These are phyloP conservation scores for Phytophthora tubulina DNA, from an alignment of 352 stramenopile species.

Conservation along the genomic window DNA sequence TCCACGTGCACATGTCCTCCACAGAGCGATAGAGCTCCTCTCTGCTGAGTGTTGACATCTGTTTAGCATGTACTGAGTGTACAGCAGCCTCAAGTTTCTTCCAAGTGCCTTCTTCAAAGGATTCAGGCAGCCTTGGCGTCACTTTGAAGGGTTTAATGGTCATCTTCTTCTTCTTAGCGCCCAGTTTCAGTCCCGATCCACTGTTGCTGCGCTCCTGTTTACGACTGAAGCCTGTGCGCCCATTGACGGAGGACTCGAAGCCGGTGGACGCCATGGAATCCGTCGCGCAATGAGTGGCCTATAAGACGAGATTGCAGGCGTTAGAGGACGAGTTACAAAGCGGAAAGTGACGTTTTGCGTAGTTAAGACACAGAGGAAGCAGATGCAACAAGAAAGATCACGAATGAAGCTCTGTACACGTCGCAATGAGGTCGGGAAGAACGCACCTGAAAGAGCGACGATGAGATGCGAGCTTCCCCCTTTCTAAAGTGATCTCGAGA, in stretches of 20 bases:
- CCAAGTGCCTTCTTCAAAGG: constrained; percentile 87
- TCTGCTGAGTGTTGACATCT: constrained; percentile 69
- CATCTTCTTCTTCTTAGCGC: constrained; percentile 80
- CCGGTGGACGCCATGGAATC: constrained; percentile 43
- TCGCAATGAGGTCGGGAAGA: neutral
- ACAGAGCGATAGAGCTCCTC: constrained; percentile 89
- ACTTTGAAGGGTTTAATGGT: constrained; percentile 89
- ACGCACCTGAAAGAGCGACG: constrained; percentile 10
- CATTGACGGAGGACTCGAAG: constrained; percentile 35
- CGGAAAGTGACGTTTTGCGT: neutral
- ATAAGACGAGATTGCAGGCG: constrained; percentile 2
- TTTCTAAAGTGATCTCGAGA: constrained; percentile 24
- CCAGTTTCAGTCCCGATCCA: constrained; percentile 29
- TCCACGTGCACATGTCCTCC: constrained; percentile 94
- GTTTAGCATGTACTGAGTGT: constrained; percentile 70
- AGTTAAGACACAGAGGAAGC: neutral
- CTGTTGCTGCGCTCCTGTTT: constrained; percentile 48
- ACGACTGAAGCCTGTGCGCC: constrained; percentile 36
- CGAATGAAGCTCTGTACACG: too few species aligned
- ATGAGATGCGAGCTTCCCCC: constrained; percentile 1
- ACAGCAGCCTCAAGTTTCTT: constrained; percentile 73
- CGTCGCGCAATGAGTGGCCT: constrained; percentile 3
- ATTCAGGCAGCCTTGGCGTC: constrained; percentile 73
- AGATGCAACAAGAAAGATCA: neutral
- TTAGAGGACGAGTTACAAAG: constrained; percentile 11